Base-by-base conservation (phyloP, 257 asterid genomes). In the Voacanga thouarsii region DNA sequence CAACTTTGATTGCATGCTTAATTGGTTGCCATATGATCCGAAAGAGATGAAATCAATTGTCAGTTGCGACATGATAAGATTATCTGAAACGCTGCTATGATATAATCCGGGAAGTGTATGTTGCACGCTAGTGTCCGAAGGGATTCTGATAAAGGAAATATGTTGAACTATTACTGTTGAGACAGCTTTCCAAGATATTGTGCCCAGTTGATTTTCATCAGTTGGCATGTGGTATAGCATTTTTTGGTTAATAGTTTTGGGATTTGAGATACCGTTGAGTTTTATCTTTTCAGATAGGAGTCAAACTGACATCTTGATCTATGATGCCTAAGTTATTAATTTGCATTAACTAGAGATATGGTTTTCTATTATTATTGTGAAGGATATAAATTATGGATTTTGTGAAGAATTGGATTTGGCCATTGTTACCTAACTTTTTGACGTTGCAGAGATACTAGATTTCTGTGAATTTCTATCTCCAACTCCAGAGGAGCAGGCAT, bases 381-480 rank as follows among this genome's bases (percentile, higher is more conserved):
- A 19, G 30, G 7, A 68, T 23, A 39, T 67, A 21, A 53, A 41
- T 68, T 41, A 21, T 9, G 33, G 18, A 68, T 66, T 33, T 33
- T 4, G n/a, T 60, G 45, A 6, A 12, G 45, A 79, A 30, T 12
- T 47, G 4, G 15, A 49, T 33, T 80, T 23, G 7, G 7, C 16
- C 12, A 71, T 18, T 63, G 7, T 65, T 43, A 8, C 28, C 26
- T 7, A 21, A 26, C 28, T 57, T 59, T 76, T 75, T 39, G 45
- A 56, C 82, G 56, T 77, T 65, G 84, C 97, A 96, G 99, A 96
- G 89, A 96, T 96, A 76, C 81, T 96, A 61, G 99, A 96, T 82
- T 96, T 96, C 82, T 90, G 97, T 78, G 94, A 96, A 51, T 96
- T 96, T 83, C 82, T 96, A 33, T 93, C 98, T 4, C 99, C 99